Evolutionary conservation across 495 filamentous ascomycete species (phyloP).

Genomic region (Thermochaetoides thermophila): DNA sequence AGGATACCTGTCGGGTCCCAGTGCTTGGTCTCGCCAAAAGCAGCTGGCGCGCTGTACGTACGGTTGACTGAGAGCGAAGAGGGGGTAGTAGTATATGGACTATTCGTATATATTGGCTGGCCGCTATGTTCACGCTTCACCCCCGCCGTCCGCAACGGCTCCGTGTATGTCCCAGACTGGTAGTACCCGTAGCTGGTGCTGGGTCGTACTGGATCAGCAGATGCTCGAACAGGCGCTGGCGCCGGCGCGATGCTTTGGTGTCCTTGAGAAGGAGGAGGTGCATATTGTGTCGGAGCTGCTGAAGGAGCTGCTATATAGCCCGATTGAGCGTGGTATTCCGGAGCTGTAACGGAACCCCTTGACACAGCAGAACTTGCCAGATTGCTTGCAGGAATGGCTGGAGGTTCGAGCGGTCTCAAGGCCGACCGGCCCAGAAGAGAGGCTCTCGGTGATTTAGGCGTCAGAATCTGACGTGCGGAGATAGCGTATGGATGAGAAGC

Average conservation of each 20-base stretch:
- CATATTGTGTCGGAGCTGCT: conserved; percentile 17
- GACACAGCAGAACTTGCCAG: no score
- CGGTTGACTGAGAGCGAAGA: conserved; percentile 9
- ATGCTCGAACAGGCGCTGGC: no score
- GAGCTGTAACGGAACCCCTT: conserved; percentile 8
- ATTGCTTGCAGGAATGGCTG: no score
- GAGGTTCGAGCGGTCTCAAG: conserved; percentile 30
- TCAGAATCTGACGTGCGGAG: conserved; percentile 39
- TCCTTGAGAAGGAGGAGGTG: no score
- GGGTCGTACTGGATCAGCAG: no score
- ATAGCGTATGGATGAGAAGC: conserved; percentile 26
- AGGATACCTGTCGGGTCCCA: no score
- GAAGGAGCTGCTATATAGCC: no score
- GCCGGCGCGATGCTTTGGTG: no score
- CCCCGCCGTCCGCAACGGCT: conserved; percentile 10
- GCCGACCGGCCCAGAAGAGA: conserved; percentile 29
- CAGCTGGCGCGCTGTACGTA: conserved; percentile 9
- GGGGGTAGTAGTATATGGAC: conserved; percentile 15
- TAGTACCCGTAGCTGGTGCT: no score
- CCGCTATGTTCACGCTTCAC: conserved; percentile 12
- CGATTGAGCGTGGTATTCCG: conserved; percentile 18
- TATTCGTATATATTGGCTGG: conserved; percentile 11
- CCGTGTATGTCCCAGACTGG: conserved; percentile 13
- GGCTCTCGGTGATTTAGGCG: conserved; percentile 47
- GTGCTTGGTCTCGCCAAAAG: no score